A percentile compares a stretch with the other conserved stretches of the same genome.
Evolutionary conservation across 345 rosid genomes (phyloP).

Genomic region (Dipteronia sinensis): DNA sequence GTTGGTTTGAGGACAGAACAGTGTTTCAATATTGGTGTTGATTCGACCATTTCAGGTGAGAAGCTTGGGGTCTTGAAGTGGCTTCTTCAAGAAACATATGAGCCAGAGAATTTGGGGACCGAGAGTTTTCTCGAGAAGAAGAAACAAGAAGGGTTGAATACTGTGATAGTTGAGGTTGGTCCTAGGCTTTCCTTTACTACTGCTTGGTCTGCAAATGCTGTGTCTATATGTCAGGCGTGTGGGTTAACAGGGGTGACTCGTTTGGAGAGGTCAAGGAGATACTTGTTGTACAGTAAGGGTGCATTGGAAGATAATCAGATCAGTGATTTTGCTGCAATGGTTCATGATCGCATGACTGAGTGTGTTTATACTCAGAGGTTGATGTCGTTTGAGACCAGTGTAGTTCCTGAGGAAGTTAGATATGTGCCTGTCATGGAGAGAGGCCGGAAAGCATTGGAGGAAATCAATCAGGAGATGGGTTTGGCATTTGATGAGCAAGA

Average conservation of each 20-base stretch:
- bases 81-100: slow-evolving; percentile 91
- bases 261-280: slow-evolving; percentile 87
- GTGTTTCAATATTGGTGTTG: slow-evolving; percentile 77
- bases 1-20: slow-evolving; percentile 79
- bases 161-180: slow-evolving; percentile 77
- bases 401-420: slow-evolving; percentile 70
- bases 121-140: slow-evolving; percentile 81
- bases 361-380: slow-evolving; percentile 64
- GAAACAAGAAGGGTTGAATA: slow-evolving; percentile 59
- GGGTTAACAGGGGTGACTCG: slow-evolving; percentile 77
- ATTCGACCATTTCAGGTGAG: slow-evolving; percentile 41
- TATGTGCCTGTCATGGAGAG: slow-evolving; percentile 82
- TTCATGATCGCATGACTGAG: slow-evolving; percentile 94
- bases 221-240: slow-evolving; percentile 78
- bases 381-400: slow-evolving; percentile 66
- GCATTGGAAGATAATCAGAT: slow-evolving; percentile 54
- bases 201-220: slow-evolving; percentile 95
- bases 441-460: slow-evolving; percentile 82
- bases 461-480: slow-evolving; percentile 90
- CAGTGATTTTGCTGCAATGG: slow-evolving; percentile 70
- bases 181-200: slow-evolving; percentile 89
- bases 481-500: slow-evolving; percentile 96
- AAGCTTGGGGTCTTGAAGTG: slow-evolving; percentile 66
- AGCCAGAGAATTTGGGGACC: slow-evolving; percentile 78
- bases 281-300: slow-evolving; percentile 63